Evolutionary conservation across 768 basidiomycete genomes (phyloP), one percentile per base, ranked within the genome.

Genomic region (Tricholoma furcatifolium): DNA sequence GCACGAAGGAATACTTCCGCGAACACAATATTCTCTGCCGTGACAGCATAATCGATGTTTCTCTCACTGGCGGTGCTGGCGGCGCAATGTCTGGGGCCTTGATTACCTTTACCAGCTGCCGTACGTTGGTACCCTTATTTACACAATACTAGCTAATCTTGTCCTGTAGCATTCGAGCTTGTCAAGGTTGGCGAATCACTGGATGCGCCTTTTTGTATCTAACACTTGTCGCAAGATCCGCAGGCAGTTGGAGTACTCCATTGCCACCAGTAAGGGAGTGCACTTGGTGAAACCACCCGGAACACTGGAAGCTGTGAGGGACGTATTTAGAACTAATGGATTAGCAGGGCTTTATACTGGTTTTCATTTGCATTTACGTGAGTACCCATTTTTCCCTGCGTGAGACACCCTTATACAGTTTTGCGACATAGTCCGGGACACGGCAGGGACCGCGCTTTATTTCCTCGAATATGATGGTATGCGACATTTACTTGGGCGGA

Each of bases 381-480:
- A 59, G 85, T 68, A n/a, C 34, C 15, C n/a, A 2, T 18, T 4
- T 6, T 47, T 42, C 57, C 44, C 41, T 38, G 44, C 10, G 36
- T 31, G 47, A 24, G 27, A 46, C 53, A 7, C 17, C 18, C 18
- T 50, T 21, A 11, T 17, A 48, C 36, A 38, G 34, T 31, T 39
- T 42, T 40, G 55, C 57, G 38, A 38, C 30, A 15, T 62, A 93
- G 90, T 93, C 47, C 87, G 94, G 52, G 94, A 98, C 67, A 95
- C 92, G 23, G 68, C 81, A 42, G 94, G 93, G 43, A 96, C 95
- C 11, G 88, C 87, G 4, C 74, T 97, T 17, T 98, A 98, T 67
- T 98, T 98, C 67, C 79, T 92, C 32, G 93, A 95, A 65, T 97
- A 98, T 65, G 94, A 98, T 64, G 87, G 88, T 15, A 83, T 96